phyloP scores from a whole-genome alignment of 2,329 filamentous ascomycete species.

The Fusarium duplospermum region DNA sequence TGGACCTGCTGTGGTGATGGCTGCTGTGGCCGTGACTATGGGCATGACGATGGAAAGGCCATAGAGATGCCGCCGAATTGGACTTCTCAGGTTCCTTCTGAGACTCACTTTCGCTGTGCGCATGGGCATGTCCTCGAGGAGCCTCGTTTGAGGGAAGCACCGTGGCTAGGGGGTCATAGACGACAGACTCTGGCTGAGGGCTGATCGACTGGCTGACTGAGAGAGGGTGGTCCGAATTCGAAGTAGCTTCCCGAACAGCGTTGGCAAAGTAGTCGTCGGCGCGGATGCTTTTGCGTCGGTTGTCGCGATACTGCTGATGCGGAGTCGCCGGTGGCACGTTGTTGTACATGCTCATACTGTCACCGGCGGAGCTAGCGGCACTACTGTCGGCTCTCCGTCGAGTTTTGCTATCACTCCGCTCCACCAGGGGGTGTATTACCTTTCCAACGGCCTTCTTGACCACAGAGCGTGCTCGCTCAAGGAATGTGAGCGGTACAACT shows the following conservation, averaged over 20 bases:
- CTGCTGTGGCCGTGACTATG: conserved; percentile 53
- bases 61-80: conserved; percentile 41
- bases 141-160: conserved; percentile 47
- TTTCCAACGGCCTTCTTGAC: conserved; percentile 76
- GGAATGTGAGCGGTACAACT: conserved; percentile 87
- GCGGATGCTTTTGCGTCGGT: conserved; percentile 65
- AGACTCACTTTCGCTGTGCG: conserved; percentile 44
- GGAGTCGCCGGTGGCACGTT: conserved; percentile 63
- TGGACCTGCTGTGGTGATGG: conserved; percentile 48
- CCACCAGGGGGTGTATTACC: conserved; percentile 70
- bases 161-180: conserved; percentile 56
- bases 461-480: conserved; percentile 85
- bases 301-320: conserved; percentile 59
- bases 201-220: conserved; percentile 42
- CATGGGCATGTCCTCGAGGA: conserved; percentile 38
- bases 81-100: conserved; percentile 39
- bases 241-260: conserved; percentile 49
- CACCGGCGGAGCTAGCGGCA: conserved; percentile 72
- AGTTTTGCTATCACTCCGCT: conserved; percentile 66
- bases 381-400: conserved; percentile 71
- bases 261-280: conserved; percentile 66
- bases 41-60: conserved; percentile 54
- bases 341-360: conserved; percentile 61
- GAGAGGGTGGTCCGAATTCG: conserved; percentile 38
- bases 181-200: conserved; percentile 42